Percentiles rank a stretch among this genome's conserved stretches.
These are phyloP conservation scores for Rhizopus delemar DNA, from an alignment of 371 early-diverging fungal species.

Conservation along the genomic window DNA sequence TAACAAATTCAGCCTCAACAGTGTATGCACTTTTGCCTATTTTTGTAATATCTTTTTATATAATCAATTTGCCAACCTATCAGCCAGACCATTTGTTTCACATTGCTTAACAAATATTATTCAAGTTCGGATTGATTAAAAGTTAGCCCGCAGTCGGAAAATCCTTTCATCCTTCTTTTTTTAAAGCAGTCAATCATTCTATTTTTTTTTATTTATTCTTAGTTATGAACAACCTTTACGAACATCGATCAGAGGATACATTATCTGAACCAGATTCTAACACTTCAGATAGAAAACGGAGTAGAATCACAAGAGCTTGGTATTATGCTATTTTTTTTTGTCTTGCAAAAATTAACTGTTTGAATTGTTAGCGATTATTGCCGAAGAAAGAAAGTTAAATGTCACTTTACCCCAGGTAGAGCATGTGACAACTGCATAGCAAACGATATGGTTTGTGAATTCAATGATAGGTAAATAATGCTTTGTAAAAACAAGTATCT, in stretches of 20 bases:
- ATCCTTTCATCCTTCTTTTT: background rate
- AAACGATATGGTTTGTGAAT: slow-evolving; percentile 25
- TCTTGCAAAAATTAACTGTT: slow-evolving; percentile 1
- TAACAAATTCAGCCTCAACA: no score
- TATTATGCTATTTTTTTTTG: slow-evolving; percentile 9
- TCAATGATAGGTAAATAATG: slow-evolving; percentile 34
- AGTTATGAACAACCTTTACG: background rate
- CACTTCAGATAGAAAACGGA: slow-evolving; percentile 28
- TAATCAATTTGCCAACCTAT: no score
- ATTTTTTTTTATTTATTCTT: background rate
- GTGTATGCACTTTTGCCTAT: no score
- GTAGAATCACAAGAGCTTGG: slow-evolving; percentile 51
- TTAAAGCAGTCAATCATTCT: background rate
- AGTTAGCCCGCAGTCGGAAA: background rate
- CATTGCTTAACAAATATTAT: no score
- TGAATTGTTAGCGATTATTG: slow-evolving; percentile 29
- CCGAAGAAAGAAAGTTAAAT: slow-evolving; percentile 38
- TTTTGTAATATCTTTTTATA: no score
- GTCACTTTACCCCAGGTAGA: slow-evolving; percentile 23
- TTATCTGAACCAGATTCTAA: slow-evolving; percentile 18
- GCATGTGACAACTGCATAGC: slow-evolving; percentile 34
- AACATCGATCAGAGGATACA: background rate
- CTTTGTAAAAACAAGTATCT: slow-evolving; percentile 10
- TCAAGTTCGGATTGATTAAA: background rate
- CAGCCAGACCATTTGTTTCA: no score